A percentile compares a stretch with the other conserved stretches of the same genome.
phyloP scores from a whole-genome alignment of 2,329 filamentous ascomycete genomes.

The Thielaviopsis euricoi region DNA sequence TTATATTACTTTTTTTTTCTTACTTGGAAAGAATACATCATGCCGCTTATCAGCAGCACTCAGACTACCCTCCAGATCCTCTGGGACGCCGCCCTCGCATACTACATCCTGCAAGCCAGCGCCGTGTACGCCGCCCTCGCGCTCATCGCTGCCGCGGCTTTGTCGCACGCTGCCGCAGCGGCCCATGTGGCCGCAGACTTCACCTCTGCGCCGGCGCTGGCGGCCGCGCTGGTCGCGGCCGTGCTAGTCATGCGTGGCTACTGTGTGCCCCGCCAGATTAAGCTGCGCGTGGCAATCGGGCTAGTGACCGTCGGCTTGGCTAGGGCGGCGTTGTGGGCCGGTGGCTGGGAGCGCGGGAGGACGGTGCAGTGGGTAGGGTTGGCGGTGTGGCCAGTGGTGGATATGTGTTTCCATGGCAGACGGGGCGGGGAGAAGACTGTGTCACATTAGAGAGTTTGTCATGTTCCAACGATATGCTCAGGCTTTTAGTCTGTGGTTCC shows the following conservation, averaged over 20 bases:
- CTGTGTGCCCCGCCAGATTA: not conserved
- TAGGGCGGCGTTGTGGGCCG: not conserved
- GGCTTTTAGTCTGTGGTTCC: too few relatives aligned
- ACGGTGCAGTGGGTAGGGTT: not conserved
- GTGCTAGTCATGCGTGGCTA: not conserved
- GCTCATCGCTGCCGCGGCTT: conserved; percentile 10
- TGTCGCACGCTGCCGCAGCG: too few relatives aligned
- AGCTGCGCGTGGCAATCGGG: not conserved
- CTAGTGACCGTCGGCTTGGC: not conserved
- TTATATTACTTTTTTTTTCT: not conserved
- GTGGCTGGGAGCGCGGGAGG: not conserved
- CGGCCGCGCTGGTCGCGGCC: not conserved
- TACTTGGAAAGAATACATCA: not conserved
- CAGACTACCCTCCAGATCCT: conserved; percentile 22
- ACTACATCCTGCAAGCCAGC: conserved; percentile 20
- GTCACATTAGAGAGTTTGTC: too few relatives aligned
- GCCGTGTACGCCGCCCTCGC: conserved; percentile 16
- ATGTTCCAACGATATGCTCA: too few relatives aligned
- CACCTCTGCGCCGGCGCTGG: not conserved
- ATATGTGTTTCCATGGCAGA: not conserved
- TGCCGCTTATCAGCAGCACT: conserved; percentile 17
- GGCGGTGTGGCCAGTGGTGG: not conserved
- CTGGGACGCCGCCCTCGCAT: conserved; percentile 22
- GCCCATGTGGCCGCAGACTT: too few relatives aligned
- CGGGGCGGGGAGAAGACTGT: not conserved